Base-by-base conservation (phyloP, 2,329 filamentous ascomycete species). In the Microcera coccophila region DNA sequence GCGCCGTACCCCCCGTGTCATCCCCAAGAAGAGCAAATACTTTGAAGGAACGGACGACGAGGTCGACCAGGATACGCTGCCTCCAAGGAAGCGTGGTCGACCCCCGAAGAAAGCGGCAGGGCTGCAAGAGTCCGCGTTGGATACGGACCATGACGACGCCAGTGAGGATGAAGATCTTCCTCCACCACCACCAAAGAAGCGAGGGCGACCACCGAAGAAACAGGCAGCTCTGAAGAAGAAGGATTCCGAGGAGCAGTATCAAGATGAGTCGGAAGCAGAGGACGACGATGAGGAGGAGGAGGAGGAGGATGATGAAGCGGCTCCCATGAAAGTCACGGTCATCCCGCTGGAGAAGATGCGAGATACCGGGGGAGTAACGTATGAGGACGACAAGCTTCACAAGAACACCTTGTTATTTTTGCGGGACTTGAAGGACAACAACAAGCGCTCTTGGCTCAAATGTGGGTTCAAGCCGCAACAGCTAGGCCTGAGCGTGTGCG, bases 321-420 rank as follows among this genome's bases (percentile, higher is more conserved):
- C 61, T 2, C 61, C 58, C 10, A 35, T 16, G 33, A 35, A 60
- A 28, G 60, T 65, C 22, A 59, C 58, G 5, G 52, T 69, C 5
- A 60, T 68, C 3, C 66, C 66, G 1, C 39, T 68, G 19, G 65
- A 62, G 38, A 59, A 66, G 51, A 42, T 69, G 50, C 54, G 66
- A 16, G 62, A 62, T 7, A 54, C 52, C 4, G 62, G 57, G 1
- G 63, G 61, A 12, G 50, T 67, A 5, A 54, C 72, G 2, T 82
- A 82, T 45, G 67, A 69, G 24, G 74, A 79, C 28, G 62, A 71
- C 17, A 72, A 64, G 19, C 47, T 83, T 4, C 79, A 83, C 51
- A 68, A 67, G 20, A 82, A 82, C 47, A 82, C 79, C 0, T 48
- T 82, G 35, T 62, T 72, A 2, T 83, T 82, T 52, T 65, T 84